phyloP scores from a whole-genome alignment of 305 asterid species.

The Caryopteris hybrid region DNA sequence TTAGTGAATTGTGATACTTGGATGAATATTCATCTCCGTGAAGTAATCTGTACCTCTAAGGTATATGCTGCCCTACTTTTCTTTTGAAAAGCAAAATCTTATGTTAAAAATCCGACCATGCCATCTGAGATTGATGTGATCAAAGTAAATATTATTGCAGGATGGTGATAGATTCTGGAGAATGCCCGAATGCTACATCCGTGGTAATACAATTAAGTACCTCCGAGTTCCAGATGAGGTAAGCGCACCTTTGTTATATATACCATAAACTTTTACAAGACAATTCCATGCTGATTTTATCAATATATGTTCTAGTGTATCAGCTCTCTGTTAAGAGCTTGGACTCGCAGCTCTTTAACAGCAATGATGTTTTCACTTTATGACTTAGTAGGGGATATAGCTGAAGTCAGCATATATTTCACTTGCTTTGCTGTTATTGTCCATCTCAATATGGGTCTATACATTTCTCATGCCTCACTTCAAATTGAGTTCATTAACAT shows the following conservation, averaged over 20 bases:
- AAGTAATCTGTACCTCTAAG: constrained; percentile 83
- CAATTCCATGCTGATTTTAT: not conserved
- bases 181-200: constrained; percentile 47
- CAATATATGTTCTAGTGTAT: not conserved
- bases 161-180: constrained; percentile 50
- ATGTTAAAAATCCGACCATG: not conserved
- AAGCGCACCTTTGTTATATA: not conserved
- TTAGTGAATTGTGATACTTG: constrained; percentile 76
- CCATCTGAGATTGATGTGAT: not conserved
- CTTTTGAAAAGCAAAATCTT: not conserved
- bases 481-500: not conserved
- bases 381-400: not conserved
- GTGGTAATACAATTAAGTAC: constrained; percentile 43
- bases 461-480: not conserved
- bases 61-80: constrained; percentile 35
- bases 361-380: not conserved
- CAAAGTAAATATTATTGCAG: constrained; percentile 9
- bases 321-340: not conserved
- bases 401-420: not conserved
- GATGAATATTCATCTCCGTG: constrained; percentile 89
- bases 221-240: constrained; percentile 52
- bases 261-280: not conserved
- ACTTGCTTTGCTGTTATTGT: not conserved
- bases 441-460: not conserved
- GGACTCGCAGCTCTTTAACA: not conserved